Percentiles rank a stretch among this genome's conserved stretches.
phyloP scores from a whole-genome alignment of 345 rosid species.

The Salix brachista region DNA sequence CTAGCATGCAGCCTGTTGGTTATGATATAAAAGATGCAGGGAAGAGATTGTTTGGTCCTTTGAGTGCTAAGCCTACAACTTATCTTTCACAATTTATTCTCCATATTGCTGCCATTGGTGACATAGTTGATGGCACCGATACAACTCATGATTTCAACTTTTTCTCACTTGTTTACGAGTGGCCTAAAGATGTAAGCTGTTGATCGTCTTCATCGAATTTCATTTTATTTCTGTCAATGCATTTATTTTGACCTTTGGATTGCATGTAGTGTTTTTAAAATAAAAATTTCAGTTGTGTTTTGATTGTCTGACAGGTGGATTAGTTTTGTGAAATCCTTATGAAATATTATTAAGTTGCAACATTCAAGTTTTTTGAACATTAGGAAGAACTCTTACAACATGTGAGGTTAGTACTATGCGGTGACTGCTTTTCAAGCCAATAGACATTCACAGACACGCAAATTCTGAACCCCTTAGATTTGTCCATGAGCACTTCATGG shows the following conservation, averaged over 20 bases:
- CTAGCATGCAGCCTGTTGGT: conserved; percentile 41
- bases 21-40: conserved; percentile 67
- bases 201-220: background rate
- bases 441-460: background rate
- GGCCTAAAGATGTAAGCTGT: conserved; percentile 93
- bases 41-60: conserved; percentile 72
- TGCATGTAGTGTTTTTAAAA: background rate
- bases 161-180: conserved; percentile 86
- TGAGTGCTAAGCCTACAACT: conserved; percentile 75
- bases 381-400: background rate
- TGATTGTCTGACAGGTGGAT: too few species aligned
- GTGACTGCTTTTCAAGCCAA: background rate
- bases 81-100: conserved; percentile 90
- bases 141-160: conserved; percentile 98
- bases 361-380: background rate
- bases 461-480: background rate
- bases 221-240: background rate
- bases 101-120: conserved; percentile 95
- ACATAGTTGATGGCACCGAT: conserved; percentile 96
- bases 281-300: background rate
- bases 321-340: too few species aligned
- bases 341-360: too few species aligned
- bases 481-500: background rate
- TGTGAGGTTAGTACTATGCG: background rate
- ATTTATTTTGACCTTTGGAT: background rate